phyloP scores from a whole-genome alignment of 2,329 filamentous ascomycete species.

The Pyrenochaeta sp. region DNA sequence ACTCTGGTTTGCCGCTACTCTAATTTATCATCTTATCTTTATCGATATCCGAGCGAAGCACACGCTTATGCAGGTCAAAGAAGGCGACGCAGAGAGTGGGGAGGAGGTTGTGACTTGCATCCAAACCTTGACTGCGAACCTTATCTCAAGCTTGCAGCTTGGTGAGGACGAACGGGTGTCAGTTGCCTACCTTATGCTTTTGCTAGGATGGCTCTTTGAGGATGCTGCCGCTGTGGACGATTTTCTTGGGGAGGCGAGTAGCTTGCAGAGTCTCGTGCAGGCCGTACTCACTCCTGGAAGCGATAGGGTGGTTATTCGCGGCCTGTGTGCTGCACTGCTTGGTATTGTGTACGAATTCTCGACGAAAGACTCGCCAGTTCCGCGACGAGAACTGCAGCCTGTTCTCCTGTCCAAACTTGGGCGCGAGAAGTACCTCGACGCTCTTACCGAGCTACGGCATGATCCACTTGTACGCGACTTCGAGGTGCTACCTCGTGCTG shows the following conservation, averaged over 20 bases:
- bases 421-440: conserved; percentile 86
- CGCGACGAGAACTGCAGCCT: conserved; percentile 80
- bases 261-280: conserved; percentile 85
- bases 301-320: conserved; percentile 75
- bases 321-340: conserved; percentile 83
- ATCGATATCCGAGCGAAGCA: conserved; percentile 82
- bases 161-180: conserved; percentile 80
- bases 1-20: conserved; percentile 86
- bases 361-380: conserved; percentile 92
- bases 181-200: conserved; percentile 87
- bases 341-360: conserved; percentile 97
- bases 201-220: conserved; percentile 91
- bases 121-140: conserved; percentile 84
- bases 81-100: conserved; percentile 86
- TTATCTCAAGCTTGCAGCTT: conserved; percentile 80
- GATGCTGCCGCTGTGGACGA: conserved; percentile 92
- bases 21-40: conserved; percentile 85
- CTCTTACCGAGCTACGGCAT: conserved; percentile 77
- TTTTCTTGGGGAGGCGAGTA: conserved; percentile 90
- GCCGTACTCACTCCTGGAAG: conserved; percentile 63
- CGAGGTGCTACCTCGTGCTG: conserved; percentile 80
- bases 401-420: conserved; percentile 80
- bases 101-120: conserved; percentile 97
- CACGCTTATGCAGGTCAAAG: conserved; percentile 80
- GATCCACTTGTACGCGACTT: conserved; percentile 86